Evolutionary conservation across 1,139 yeast species (phyloP), one percentile per base, ranked within the genome.

Genomic region (Pneumocystis carinii): DNA sequence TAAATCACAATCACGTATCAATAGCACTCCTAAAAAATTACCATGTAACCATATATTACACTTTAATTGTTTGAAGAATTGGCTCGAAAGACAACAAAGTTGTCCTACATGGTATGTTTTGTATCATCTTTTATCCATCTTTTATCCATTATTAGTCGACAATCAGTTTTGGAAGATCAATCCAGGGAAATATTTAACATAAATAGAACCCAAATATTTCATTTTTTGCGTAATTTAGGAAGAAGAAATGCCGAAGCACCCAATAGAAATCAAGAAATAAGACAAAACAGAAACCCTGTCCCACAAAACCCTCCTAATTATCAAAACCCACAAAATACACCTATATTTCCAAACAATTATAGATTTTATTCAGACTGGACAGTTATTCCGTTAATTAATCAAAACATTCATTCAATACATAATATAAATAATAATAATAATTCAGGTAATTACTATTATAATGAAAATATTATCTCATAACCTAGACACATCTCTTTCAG

Each of bases 11-110:
- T 37, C 39, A 37, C 29, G 27, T 24, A 48, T 17, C 19, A 79
- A 90, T 66, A 76, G 78, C 64, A 78, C 75, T 60, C 95, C 97
- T 1, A 89, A 89, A 72, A 86, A 81, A 70, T 77, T 92, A 63
- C 78, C 78, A 1, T 92, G 99, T 76, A 86, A 87, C 24, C 99
- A 92, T 73, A 85, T 89, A 64, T 78, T 92, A 66, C 99, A 92
- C 72, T 77, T 86, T 76, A 92, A 95, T 2, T 92, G 98, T 73
- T 79, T 92, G 67, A 87, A 87, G 71, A 87, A 87, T 69, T 92
- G 99, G 99, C 77, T 92, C 68, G 96, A 88, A 71, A 79, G 96
- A 68, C 88, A 96, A 0, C 94, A 86, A 69, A 82, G 83, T 37
- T 92, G 99, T 75, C 98, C 99, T 0, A 60, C 63, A 27, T 65